phyloP scores from a whole-genome alignment of 805 yeast genomes.

The Jamesozyma rosinii region DNA sequence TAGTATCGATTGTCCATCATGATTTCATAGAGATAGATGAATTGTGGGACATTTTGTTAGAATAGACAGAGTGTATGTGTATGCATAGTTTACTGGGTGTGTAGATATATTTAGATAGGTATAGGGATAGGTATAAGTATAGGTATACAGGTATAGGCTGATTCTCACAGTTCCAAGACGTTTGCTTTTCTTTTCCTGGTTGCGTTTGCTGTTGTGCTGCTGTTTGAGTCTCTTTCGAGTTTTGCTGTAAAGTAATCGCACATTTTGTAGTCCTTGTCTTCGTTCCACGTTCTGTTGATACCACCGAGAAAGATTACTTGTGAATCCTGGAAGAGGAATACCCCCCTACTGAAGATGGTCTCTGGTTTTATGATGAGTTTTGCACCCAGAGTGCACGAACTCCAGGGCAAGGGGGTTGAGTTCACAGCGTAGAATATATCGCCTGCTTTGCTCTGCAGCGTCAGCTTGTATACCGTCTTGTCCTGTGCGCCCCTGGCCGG shows the following conservation, averaged over 20 bases:
- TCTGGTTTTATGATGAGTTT: slow-evolving; percentile 44
- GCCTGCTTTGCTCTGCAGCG: slow-evolving; percentile 46
- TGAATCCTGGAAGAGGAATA: slow-evolving; percentile 27
- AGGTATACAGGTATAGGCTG: background rate
- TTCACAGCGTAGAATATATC: slow-evolving; percentile 52
- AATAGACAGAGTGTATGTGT: slow-evolving; percentile 3
- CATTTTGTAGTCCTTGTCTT: slow-evolving; percentile 27
- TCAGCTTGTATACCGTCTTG: slow-evolving; percentile 40
- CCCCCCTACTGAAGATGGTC: slow-evolving; percentile 41
- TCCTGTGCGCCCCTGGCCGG: slow-evolving; percentile 1
- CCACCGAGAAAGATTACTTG: slow-evolving; percentile 33
- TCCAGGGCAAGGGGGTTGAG: slow-evolving; percentile 41
- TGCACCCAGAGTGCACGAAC: slow-evolving; percentile 47
- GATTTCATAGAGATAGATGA: slow-evolving; percentile 66
- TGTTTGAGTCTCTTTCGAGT: slow-evolving; percentile 12
- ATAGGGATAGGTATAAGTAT: background rate
- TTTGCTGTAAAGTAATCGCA: slow-evolving; percentile 25
- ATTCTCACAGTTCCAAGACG: background rate
- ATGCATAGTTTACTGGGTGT: background rate
- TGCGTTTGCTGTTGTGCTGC: background rate
- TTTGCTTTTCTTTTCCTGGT: slow-evolving; percentile 15
- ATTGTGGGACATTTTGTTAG: slow-evolving; percentile 58
- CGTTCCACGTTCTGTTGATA: slow-evolving; percentile 33
- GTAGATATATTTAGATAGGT: background rate
- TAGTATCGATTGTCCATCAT: slow-evolving; percentile 84